Percentiles rank a stretch among this genome's conserved stretches.
These are phyloP conservation scores for Candida boleticola DNA, from an alignment of 805 yeast genomes.

Conservation along the genomic window DNA sequence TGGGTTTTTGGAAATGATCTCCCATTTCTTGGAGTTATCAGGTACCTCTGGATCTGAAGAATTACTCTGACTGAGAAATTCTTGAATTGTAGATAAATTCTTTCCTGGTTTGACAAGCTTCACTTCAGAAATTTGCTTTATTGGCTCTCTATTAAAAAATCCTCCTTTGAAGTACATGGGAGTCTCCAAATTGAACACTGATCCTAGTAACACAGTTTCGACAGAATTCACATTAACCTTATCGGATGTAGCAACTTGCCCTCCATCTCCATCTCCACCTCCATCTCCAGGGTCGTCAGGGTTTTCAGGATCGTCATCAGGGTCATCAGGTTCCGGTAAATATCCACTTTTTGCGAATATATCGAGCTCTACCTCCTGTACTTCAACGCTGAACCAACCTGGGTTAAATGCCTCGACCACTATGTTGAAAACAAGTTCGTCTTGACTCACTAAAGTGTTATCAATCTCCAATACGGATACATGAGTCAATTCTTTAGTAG, in stretches of 20 bases:
- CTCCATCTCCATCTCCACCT: not conserved
- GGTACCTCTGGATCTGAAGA: slow-evolving; percentile 18
- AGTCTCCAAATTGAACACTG: slow-evolving; percentile 62
- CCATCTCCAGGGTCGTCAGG: slow-evolving; percentile 15
- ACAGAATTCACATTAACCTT: slow-evolving; percentile 14
- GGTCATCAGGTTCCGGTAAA: slow-evolving; percentile 20
- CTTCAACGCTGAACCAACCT: slow-evolving; percentile 68
- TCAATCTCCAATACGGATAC: slow-evolving; percentile 61
- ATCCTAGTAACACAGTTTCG: slow-evolving; percentile 77
- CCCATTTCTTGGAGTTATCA: slow-evolving; percentile 64
- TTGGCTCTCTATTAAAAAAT: slow-evolving; percentile 60
- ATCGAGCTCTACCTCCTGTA: slow-evolving; percentile 72
- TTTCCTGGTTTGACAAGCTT: slow-evolving; percentile 73
- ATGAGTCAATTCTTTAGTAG: slow-evolving; percentile 76
- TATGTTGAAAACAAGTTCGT: slow-evolving; percentile 79
- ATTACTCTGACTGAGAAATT: slow-evolving; percentile 7
- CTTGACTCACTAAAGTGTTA: slow-evolving; percentile 75
- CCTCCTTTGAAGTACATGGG: slow-evolving; percentile 78
- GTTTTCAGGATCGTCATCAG: not conserved
- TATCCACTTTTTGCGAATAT: slow-evolving; percentile 75
- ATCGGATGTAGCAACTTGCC: not conserved
- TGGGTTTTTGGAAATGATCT: slow-evolving; percentile 67
- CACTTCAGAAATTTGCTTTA: slow-evolving; percentile 63
- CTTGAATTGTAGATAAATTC: slow-evolving; percentile 28
- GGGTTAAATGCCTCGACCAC: slow-evolving; percentile 82